Evolutionary conservation across 495 filamentous ascomycete species (phyloP), one percentile per base, ranked within the genome.

Genomic region (Apodospora peruviana): DNA sequence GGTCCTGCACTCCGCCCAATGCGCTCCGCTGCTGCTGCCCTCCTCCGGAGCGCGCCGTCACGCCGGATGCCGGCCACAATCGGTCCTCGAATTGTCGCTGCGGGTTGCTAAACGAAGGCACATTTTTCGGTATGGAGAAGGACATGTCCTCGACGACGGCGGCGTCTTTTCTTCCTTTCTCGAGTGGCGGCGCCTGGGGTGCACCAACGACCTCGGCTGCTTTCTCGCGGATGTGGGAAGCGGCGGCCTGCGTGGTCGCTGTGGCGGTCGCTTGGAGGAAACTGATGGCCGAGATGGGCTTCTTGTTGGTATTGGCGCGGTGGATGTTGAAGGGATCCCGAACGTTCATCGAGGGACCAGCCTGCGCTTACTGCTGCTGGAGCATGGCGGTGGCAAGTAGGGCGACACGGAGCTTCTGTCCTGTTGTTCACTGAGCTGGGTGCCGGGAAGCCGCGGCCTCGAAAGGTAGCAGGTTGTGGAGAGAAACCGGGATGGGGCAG

Each of bases 91-190:
- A 65, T 58, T 80, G 69, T 66, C 79, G 82, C 56, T 86, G 81
- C 2, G 84, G 75, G 68, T 84, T 77, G 27, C 73, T 70, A 61
- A 90, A 88, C 42, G 81, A 84, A 10, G 87, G 86, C 16, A 85
- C 76, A 71, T 87, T 83, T 60, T 76, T 80, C 9, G 80, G 83
- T 14, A 84, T 56, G 32, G 74, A 64, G 65, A 86, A 87, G 45
- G 84, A 81, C 86, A 87, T 88, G 43, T 72, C 69, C 56, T 72
- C 62, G 5, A 29, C 17, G 34, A 66, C 60, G 23, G 58, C 62
- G 36, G 12, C 35, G 19, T 41, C 40, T 36, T 40, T 14, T 45
- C 22, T 38, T 45, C 44, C n/a, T 45, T 70, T 64, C 45, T 75
- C 68, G 54, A 70, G 58, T 32, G 7, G 27, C 27, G 27, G 7